Conservation (phyloP, 2,329 filamentous ascomycete species). For the Septoria linicola region DNA sequence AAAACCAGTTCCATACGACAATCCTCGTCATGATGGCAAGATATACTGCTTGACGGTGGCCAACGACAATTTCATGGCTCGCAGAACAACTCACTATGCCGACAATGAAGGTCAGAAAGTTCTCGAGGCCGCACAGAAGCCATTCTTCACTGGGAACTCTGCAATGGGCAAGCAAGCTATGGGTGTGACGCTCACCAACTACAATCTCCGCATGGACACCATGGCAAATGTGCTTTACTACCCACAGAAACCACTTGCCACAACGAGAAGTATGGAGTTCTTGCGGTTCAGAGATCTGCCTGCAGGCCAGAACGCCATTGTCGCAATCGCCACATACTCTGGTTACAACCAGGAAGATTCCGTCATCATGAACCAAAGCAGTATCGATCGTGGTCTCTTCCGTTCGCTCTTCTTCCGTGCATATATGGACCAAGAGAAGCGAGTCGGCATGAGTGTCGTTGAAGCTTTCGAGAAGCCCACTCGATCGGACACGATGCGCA, state of each 20-base stretch:
- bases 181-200: slow-evolving; percentile 98
- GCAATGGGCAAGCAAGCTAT: slow-evolving; percentile 99
- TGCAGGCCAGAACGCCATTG: slow-evolving; percentile 96
- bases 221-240: slow-evolving; percentile 99
- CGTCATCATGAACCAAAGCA: slow-evolving; percentile 99
- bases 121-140: too few species aligned
- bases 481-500: slow-evolving; percentile 78
- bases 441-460: slow-evolving; percentile 86
- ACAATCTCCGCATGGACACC: slow-evolving; percentile 94
- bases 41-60: too few species aligned
- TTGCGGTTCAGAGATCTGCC: slow-evolving; percentile 96
- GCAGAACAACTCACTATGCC: too few species aligned
- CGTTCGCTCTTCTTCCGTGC: slow-evolving; percentile 96
- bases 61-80: too few species aligned
- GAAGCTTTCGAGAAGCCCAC: slow-evolving; percentile 96
- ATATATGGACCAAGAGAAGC: slow-evolving; percentile 96
- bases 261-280: slow-evolving; percentile 97
- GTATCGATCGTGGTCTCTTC: slow-evolving; percentile 96
- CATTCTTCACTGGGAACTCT: too few species aligned
- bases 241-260: slow-evolving; percentile 93
- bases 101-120: too few species aligned
- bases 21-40: too few species aligned
- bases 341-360: slow-evolving; percentile 99
- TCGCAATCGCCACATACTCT: slow-evolving; percentile 95
- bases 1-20: too few species aligned